These are phyloP conservation scores for Heliamphora ciliata DNA, from an alignment of 179 eudicot species.

Conservation along the genomic window DNA sequence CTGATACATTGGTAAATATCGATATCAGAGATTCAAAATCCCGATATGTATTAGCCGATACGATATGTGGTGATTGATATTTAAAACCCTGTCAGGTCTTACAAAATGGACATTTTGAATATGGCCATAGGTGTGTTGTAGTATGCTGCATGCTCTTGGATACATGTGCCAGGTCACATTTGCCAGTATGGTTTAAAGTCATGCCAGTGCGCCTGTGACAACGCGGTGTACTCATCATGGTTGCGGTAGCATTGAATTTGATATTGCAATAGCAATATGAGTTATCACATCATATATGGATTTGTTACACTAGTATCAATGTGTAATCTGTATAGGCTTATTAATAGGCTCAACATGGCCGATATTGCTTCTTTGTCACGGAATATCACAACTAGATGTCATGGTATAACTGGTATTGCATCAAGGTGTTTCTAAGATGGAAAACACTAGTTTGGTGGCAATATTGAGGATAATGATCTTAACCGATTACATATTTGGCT, in stretches of 20 bases:
- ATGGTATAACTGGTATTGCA: background rate
- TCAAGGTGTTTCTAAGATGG: background rate
- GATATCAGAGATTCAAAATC: no score
- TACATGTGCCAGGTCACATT: background rate
- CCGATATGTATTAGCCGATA: no score
- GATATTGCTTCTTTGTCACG: background rate
- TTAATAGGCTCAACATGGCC: background rate
- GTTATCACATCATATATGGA: background rate
- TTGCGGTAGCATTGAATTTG: background rate
- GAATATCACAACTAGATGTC: background rate
- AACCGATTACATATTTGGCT: background rate
- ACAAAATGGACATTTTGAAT: background rate
- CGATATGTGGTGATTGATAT: no score
- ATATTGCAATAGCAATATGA: background rate
- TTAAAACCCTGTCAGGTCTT: no score
- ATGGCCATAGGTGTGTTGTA: background rate
- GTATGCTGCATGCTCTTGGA: background rate
- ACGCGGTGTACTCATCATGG: background rate
- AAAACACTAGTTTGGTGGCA: conserved; percentile 3
- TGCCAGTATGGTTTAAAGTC: background rate
- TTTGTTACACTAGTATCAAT: background rate
- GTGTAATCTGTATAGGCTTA: background rate
- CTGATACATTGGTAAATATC: no score
- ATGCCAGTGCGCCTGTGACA: background rate
- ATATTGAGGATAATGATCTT: background rate